These are phyloP conservation scores for Lyophyllum decastes DNA, from an alignment of 768 basidiomycete species.

Conservation along the genomic window DNA sequence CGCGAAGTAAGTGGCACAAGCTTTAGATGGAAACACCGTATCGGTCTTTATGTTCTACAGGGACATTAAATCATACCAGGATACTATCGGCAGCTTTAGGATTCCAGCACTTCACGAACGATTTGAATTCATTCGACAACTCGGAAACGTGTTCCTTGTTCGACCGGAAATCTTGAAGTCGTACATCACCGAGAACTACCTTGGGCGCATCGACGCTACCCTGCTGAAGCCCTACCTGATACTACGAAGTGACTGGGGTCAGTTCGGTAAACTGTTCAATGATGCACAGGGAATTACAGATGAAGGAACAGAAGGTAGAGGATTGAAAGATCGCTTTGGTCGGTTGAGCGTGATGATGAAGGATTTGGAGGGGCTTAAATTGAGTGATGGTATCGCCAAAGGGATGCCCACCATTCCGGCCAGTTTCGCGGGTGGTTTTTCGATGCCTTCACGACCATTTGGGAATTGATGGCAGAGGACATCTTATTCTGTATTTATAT, in stretches of 20 bases:
- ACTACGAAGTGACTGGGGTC: constrained; percentile 88
- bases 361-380: constrained; percentile 72
- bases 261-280: constrained; percentile 81
- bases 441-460: constrained; percentile 46
- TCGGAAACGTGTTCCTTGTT: constrained; percentile 96
- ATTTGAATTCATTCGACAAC: constrained; percentile 96
- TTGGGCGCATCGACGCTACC: constrained; percentile 86
- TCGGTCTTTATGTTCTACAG: constrained; percentile 38
- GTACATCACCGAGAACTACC: constrained; percentile 92
- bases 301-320: constrained; percentile 44
- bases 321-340: constrained; percentile 66
- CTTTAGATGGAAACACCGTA: not conserved
- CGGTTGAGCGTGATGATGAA: constrained; percentile 86
- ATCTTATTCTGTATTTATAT: constrained; percentile 19
- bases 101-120: constrained; percentile 88
- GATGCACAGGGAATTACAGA: constrained; percentile 49
- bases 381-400: constrained; percentile 58
- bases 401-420: constrained; percentile 58
- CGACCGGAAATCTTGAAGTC: constrained; percentile 93
- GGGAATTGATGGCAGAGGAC: constrained; percentile 23
- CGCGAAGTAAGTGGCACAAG: constrained; percentile 70
- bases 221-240: constrained; percentile 90
- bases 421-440: constrained; percentile 56
- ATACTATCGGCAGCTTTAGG: constrained; percentile 78
- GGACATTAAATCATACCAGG: constrained; percentile 96